Percentiles rank a stretch among this genome's conserved stretches.
Evolutionary conservation across 768 basidiomycete genomes (phyloP).

Genomic region (Lentinus tigrinus): DNA sequence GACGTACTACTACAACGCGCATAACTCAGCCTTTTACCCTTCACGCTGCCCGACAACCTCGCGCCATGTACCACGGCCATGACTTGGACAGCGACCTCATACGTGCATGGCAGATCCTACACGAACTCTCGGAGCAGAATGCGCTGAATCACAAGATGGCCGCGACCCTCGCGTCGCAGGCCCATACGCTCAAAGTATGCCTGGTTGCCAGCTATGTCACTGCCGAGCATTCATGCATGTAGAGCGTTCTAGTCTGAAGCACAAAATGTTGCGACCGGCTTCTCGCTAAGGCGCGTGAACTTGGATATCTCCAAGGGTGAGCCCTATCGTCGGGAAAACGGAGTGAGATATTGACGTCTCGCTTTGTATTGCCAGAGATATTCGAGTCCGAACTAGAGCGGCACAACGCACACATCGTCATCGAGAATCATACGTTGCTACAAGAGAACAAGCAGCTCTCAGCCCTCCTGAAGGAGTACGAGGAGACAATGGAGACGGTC

Average conservation of each 20-base stretch:
- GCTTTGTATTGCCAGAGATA: conserved; percentile 51
- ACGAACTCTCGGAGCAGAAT: conserved; percentile 83
- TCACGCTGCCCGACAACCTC: not conserved
- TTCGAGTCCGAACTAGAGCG: conserved; percentile 94
- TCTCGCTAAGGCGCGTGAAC: conserved; percentile 80
- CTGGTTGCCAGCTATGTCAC: conserved; percentile 5
- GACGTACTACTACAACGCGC: not conserved
- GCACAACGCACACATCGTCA: conserved; percentile 82
- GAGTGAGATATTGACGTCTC: conserved; percentile 28
- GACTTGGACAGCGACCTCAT: conserved; percentile 69
- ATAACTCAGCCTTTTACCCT: not conserved
- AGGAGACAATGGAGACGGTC: conserved; percentile 90
- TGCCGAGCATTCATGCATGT: conserved; percentile 11
- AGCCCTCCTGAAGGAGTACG: conserved; percentile 88
- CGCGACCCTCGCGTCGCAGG: conserved; percentile 62
- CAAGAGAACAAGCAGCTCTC: conserved; percentile 97
- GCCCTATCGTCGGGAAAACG: conserved; percentile 10
- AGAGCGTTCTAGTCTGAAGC: conserved; percentile 63
- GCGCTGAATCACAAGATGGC: conserved; percentile 79
- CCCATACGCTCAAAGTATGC: conserved; percentile 72
- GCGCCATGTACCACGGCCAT: conserved; percentile 33
- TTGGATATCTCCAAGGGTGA: conserved; percentile 82
- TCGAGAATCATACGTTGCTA: conserved; percentile 89
- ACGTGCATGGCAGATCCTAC: conserved; percentile 75
- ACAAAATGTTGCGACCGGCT: conserved; percentile 66